Percentiles rank a stretch among this genome's conserved stretches.
Conservation (phyloP, 1,284 basidiomycete species). For the Tausonia pullulans region DNA sequence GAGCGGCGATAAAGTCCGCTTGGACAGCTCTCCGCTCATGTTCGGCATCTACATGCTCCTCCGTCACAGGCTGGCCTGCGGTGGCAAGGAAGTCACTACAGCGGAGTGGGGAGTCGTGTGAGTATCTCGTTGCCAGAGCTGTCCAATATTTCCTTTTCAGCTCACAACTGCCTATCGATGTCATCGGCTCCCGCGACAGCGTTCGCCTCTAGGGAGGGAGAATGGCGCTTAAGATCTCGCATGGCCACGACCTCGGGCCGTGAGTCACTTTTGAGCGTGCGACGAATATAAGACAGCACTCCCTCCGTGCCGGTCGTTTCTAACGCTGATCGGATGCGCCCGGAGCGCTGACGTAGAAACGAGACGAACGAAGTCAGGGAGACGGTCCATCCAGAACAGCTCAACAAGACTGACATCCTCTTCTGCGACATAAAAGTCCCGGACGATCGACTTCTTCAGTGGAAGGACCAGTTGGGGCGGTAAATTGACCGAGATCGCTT, state of each 20-base stretch:
- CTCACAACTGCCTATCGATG: not conserved
- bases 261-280: not conserved
- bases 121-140: too few relatives aligned
- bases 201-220: not conserved
- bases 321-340: not conserved
- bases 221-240: not conserved
- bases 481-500: conserved; percentile 56
- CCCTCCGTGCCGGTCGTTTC: conserved; percentile 3
- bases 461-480: conserved; percentile 62
- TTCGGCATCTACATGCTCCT: conserved; percentile 36
- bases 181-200: not conserved
- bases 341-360: not conserved
- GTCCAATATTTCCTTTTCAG: too few relatives aligned
- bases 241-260: not conserved
- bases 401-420: conserved; percentile 1
- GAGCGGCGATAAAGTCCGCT: conserved; percentile 75
- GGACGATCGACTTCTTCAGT: conserved; percentile 61
- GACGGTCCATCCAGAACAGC: not conserved
- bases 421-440: conserved; percentile 32
- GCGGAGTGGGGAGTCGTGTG: too few relatives aligned
- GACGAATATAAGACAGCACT: not conserved
- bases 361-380: not conserved
- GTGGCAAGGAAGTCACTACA: too few relatives aligned
- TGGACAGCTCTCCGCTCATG: conserved; percentile 69
- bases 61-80: not conserved